Conservation (phyloP, 2,329 filamentous ascomycete species). For the Alternaria incomplexa region DNA sequence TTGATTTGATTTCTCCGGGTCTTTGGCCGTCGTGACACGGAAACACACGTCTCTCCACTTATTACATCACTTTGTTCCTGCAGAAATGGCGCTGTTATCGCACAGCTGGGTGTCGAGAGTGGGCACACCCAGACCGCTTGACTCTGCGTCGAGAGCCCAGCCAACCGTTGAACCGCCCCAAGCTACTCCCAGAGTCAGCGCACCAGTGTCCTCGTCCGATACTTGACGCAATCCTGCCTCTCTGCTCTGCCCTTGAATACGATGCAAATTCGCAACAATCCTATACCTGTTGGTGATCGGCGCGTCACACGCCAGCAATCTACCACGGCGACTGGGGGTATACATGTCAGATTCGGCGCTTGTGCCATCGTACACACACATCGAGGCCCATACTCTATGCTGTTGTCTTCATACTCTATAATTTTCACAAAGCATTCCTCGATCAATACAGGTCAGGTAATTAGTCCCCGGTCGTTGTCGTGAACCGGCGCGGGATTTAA, state of each 20-base stretch:
- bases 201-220: neutral
- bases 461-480: neutral
- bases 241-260: neutral
- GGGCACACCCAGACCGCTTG: conserved; percentile 26
- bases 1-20: conserved; percentile 35
- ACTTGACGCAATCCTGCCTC: neutral
- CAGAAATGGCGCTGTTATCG: conserved; percentile 10
- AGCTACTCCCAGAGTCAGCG: conserved; percentile 4
- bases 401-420: neutral
- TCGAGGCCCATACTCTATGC: neutral
- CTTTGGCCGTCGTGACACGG: conserved; percentile 44
- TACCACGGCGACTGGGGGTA: neutral
- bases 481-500: neutral
- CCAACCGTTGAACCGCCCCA: conserved; percentile 15
- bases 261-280: neutral
- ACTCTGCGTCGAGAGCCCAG: conserved; percentile 19
- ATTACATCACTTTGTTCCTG: conserved; percentile 42
- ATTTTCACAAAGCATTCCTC: neutral
- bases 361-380: neutral
- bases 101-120: conserved; percentile 13
- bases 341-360: neutral
- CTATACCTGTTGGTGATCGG: neutral
- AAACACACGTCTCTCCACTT: conserved; percentile 49
- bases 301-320: conserved; percentile 5
- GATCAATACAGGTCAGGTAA: neutral